A percentile compares a stretch with the other conserved stretches of the same genome.
Conservation (phyloP, 768 basidiomycete genomes). For the Termitomyces bulborhizus region DNA sequence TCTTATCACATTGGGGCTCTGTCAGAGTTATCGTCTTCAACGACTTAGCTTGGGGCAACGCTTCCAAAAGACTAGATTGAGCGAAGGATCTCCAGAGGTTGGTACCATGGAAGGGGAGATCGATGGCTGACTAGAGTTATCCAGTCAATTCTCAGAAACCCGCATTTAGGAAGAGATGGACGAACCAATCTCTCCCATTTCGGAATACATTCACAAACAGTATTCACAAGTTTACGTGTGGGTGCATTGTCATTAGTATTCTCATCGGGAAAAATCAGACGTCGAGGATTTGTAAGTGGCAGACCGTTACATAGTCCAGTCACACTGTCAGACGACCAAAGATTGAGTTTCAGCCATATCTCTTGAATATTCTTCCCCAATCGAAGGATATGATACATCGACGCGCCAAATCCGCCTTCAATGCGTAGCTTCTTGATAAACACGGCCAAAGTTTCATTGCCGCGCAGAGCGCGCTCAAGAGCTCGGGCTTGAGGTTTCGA, state of each 20-base stretch:
- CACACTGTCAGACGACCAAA: slow-evolving; percentile 1
- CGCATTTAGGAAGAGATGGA: not conserved
- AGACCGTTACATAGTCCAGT: slow-evolving; percentile 2
- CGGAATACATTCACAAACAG: not conserved
- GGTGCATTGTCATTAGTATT: not conserved
- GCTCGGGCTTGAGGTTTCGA: slow-evolving; percentile 17
- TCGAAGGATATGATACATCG: slow-evolving; percentile 6
- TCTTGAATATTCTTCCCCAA: slow-evolving; percentile 1
- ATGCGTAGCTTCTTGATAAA: slow-evolving; percentile 21
- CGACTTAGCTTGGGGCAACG: not conserved
- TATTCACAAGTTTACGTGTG: not conserved
- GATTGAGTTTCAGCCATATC: not conserved
- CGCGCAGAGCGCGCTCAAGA: slow-evolving; percentile 11
- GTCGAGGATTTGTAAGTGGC: not conserved
- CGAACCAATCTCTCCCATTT: slow-evolving; percentile 2
- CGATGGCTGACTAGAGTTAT: not conserved
- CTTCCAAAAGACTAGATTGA: not conserved
- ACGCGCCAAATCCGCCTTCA: slow-evolving; percentile 15
- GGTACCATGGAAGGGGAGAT: not conserved
- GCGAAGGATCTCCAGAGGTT: not conserved
- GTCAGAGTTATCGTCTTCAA: not conserved
- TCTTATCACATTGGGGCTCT: not conserved
- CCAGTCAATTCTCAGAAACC: not conserved
- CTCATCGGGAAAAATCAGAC: not conserved
- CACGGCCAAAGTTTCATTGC: slow-evolving; percentile 11